Conservation (phyloP, 2,329 filamentous ascomycete genomes). For the Pseudogymnoascus sp. region DNA sequence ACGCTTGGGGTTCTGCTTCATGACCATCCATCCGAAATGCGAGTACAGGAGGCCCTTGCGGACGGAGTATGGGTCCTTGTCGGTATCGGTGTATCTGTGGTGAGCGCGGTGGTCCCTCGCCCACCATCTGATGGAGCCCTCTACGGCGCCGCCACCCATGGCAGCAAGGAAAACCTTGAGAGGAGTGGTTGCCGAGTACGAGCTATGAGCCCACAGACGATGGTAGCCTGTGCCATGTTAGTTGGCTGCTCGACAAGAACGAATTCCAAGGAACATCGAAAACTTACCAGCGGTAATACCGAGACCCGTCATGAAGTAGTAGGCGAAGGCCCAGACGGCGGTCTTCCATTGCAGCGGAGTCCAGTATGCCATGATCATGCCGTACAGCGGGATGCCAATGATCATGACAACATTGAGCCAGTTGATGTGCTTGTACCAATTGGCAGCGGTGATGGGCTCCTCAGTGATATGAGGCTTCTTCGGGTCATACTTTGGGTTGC, state of each 20-base stretch:
- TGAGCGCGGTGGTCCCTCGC: constrained; percentile 78
- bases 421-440: constrained; percentile 90
- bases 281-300: constrained; percentile 67
- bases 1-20: constrained; percentile 88
- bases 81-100: constrained; percentile 86
- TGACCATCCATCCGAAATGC: constrained; percentile 83
- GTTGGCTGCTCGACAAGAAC: background rate
- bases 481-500: constrained; percentile 38
- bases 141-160: constrained; percentile 72
- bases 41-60: constrained; percentile 81
- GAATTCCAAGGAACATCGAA: background rate
- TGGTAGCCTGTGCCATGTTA: constrained; percentile 51
- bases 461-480: constrained; percentile 83
- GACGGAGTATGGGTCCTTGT: constrained; percentile 86
- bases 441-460: constrained; percentile 66
- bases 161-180: constrained; percentile 77
- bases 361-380: constrained; percentile 68
- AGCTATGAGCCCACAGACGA: constrained; percentile 78
- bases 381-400: constrained; percentile 64
- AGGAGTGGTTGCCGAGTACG: constrained; percentile 68
- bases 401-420: constrained; percentile 86
- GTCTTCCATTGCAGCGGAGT: constrained; percentile 67
- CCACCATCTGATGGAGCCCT: constrained; percentile 87
- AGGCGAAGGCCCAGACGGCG: constrained; percentile 61
- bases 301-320: constrained; percentile 78